Conservation (phyloP, 2,329 filamentous ascomycete genomes). For the Neopestalotiopsis clavispora region DNA sequence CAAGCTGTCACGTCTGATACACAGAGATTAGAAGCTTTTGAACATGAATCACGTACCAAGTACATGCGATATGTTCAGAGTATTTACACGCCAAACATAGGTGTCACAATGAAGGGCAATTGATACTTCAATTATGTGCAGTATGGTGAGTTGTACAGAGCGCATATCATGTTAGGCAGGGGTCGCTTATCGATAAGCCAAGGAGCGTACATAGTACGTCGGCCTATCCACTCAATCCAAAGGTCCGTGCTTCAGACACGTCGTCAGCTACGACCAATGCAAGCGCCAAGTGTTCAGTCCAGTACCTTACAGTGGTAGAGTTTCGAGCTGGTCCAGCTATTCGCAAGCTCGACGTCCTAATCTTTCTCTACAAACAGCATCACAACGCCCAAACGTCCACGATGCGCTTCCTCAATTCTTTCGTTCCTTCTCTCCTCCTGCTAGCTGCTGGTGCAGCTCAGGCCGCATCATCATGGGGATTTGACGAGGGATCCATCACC, state of each 20-base stretch:
- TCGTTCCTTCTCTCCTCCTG: constrained; percentile 48
- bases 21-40: neutral
- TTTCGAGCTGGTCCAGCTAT: constrained; percentile 3
- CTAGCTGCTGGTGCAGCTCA: constrained; percentile 55
- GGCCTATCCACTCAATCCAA: neutral
- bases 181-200: neutral
- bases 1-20: neutral
- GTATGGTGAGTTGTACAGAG: no score
- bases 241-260: constrained; percentile 2
- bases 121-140: no score
- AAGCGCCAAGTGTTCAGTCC: constrained; percentile 15
- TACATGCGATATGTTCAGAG: no score
- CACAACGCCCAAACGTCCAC: constrained; percentile 18
- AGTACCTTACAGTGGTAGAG: constrained; percentile 1
- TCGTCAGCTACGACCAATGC: constrained; percentile 11
- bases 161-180: neutral
- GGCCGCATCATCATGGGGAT: constrained; percentile 70
- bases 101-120: no score
- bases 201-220: neutral
- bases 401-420: constrained; percentile 48
- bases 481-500: constrained; percentile 73
- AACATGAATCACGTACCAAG: neutral
- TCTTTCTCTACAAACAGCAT: constrained; percentile 5
- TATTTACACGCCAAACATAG: no score
- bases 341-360: constrained; percentile 8